These are phyloP conservation scores for Sisymbrium irio DNA, from an alignment of 345 rosid genomes.

Conservation along the genomic window DNA sequence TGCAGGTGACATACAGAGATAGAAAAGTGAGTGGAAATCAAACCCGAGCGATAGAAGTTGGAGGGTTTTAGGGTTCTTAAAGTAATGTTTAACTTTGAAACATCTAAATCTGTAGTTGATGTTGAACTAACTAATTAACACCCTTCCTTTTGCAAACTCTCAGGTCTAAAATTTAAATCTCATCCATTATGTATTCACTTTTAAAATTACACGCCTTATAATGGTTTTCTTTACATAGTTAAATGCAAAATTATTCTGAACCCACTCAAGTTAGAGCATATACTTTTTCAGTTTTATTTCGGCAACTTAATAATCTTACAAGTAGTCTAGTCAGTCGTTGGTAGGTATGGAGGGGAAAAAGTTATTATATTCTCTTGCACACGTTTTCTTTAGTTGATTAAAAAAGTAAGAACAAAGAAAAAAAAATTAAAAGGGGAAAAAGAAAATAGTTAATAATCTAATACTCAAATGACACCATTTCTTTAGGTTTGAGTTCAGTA, in stretches of 20 bases:
- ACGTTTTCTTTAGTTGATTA: neutral
- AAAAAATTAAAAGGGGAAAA: neutral
- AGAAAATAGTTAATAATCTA: too few species aligned
- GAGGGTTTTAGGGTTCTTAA: neutral
- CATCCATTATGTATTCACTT: neutral
- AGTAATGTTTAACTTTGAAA: neutral
- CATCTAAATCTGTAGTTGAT: neutral
- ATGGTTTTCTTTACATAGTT: neutral
- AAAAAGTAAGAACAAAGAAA: neutral
- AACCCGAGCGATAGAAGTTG: neutral
- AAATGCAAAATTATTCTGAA: neutral
- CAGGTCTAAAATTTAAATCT: neutral
- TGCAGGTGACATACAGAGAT: slow-evolving; percentile 21
- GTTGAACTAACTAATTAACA: neutral
- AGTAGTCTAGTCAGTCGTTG: neutral
- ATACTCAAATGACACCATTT: too few species aligned
- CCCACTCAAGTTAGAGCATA: neutral
- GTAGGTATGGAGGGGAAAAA: too few species aligned
- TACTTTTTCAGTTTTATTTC: neutral
- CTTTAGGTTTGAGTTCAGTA: neutral
- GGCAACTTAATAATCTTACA: neutral
- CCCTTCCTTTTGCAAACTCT: neutral
- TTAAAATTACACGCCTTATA: neutral
- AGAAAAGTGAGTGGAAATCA: neutral
- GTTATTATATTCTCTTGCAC: neutral